A percentile compares a stretch with the other conserved stretches of the same genome.
These are phyloP conservation scores for Globisporangium acanthophoron DNA, from an alignment of 352 stramenopile species.

Conservation along the genomic window DNA sequence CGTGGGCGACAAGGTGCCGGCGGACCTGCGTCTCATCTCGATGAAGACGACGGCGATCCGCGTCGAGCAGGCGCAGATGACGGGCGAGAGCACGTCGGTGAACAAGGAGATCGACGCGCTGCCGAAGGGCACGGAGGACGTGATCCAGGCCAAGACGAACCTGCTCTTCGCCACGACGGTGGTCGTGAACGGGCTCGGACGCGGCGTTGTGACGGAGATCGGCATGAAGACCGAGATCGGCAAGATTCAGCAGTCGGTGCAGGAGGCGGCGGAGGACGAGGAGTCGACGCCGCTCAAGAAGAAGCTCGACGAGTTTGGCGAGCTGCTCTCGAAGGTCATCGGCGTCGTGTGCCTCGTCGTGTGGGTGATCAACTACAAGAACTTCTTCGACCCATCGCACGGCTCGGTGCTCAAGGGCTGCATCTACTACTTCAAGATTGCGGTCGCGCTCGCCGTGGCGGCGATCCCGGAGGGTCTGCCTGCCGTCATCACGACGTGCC, in stretches of 20 bases:
- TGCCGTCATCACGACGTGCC: slow-evolving; percentile 97
- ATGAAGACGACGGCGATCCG: slow-evolving; percentile 94
- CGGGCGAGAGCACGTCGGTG: slow-evolving; percentile 93
- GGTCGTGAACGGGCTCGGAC: slow-evolving; percentile 93
- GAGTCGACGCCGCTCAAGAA: slow-evolving; percentile 96
- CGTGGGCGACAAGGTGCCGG: slow-evolving; percentile 97
- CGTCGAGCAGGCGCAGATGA: slow-evolving; percentile 96
- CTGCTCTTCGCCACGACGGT: slow-evolving; percentile 98
- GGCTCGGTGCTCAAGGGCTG: slow-evolving; percentile 92
- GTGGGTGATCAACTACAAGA: slow-evolving; percentile 97
- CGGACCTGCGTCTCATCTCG: slow-evolving; percentile 93
- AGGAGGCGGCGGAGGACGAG: slow-evolving; percentile 90
- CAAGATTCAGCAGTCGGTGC: slow-evolving; percentile 94
- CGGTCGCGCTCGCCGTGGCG: slow-evolving; percentile 97
- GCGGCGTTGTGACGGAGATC: slow-evolving; percentile 93
- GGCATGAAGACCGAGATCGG: slow-evolving; percentile 99
- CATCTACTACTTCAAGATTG: slow-evolving; percentile 99
- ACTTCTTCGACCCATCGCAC: slow-evolving; percentile 91
- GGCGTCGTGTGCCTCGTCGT: slow-evolving; percentile 96
- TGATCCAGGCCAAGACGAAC: slow-evolving; percentile 92
- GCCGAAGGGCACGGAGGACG: slow-evolving; percentile 54
- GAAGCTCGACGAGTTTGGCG: slow-evolving; percentile 98
- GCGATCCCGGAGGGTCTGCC: slow-evolving; percentile 98
- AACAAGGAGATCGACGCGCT: slow-evolving; percentile 89
- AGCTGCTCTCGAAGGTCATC: slow-evolving; percentile 96